Percentiles rank a stretch among this genome's conserved stretches.
These are phyloP conservation scores for Boletus pseudopeckii DNA, from an alignment of 768 basidiomycete genomes.

Conservation along the genomic window DNA sequence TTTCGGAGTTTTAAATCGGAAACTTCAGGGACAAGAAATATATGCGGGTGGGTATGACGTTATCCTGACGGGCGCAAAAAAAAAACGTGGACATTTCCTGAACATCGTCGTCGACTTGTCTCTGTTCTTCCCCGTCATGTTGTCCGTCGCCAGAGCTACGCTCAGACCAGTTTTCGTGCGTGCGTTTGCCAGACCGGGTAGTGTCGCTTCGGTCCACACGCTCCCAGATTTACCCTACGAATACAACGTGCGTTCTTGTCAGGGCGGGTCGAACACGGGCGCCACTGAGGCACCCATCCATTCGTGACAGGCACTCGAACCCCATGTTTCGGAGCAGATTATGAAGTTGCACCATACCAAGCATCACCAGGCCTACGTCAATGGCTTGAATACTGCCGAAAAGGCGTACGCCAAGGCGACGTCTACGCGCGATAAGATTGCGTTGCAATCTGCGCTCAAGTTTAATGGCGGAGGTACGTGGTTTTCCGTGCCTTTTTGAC, in stretches of 20 bases:
- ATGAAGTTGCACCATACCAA: slow-evolving; percentile 93
- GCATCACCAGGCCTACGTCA: slow-evolving; percentile 92
- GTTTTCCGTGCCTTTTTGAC: too few species aligned
- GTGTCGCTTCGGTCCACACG: slow-evolving; percentile 56
- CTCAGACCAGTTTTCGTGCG: slow-evolving; percentile 46
- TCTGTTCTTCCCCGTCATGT: slow-evolving; percentile 34
- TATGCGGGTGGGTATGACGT: slow-evolving; percentile 10
- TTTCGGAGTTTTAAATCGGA: slow-evolving; percentile 2
- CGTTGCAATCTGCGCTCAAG: slow-evolving; percentile 87
- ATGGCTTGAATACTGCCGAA: slow-evolving; percentile 90
- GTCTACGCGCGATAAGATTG: slow-evolving; percentile 73
- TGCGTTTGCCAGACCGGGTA: slow-evolving; percentile 40
- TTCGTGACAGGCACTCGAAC: slow-evolving; percentile 77
- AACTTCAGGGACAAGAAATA: not conserved
- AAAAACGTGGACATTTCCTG: not conserved
- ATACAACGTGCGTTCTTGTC: slow-evolving; percentile 58
- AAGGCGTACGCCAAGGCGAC: slow-evolving; percentile 66
- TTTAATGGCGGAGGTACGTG: slow-evolving; percentile 91
- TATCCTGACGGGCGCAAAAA: not conserved
- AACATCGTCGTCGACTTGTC: not conserved
- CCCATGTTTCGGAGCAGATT: slow-evolving; percentile 85
- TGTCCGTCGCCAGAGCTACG: slow-evolving; percentile 44
- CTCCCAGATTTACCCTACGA: slow-evolving; percentile 77
- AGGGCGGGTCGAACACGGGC: not conserved
- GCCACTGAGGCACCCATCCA: not conserved